These are phyloP conservation scores for Pseudogymnoascus sp. DNA, from an alignment of 2,329 filamentous ascomycete species.

Conservation along the genomic window DNA sequence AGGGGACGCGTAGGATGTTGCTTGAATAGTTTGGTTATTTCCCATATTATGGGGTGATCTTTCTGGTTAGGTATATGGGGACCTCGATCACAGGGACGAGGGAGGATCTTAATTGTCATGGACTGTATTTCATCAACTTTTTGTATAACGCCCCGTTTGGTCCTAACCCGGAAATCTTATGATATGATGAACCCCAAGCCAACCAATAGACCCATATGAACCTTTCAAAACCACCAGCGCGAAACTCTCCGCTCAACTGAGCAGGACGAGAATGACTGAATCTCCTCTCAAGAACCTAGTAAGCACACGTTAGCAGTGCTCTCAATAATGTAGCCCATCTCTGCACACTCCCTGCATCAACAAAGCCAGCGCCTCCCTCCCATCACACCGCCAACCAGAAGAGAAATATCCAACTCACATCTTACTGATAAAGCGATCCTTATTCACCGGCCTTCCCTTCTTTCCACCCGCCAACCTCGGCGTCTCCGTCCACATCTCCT, in stretches of 20 bases:
- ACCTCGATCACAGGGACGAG: not conserved
- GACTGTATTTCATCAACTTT: constrained; percentile 20
- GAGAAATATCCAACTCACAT: constrained; percentile 53
- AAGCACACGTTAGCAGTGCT: not conserved
- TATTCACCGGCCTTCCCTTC: constrained; percentile 86
- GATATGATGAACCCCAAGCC: constrained; percentile 10
- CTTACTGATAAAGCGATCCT: constrained; percentile 97
- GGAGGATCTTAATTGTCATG: constrained; percentile 4
- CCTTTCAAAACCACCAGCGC: constrained; percentile 4
- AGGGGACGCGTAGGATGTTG: not conserved
- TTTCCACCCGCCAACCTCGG: constrained; percentile 74
- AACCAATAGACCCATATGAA: constrained; percentile 9
- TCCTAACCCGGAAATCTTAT: constrained; percentile 7
- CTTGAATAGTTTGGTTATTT: constrained; percentile 1
- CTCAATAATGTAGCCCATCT: not conserved
- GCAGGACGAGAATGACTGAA: constrained; percentile 29
- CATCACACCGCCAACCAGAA: constrained; percentile 12
- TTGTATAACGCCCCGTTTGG: constrained; percentile 9
- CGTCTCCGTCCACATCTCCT: constrained; percentile 99
- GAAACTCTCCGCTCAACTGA: constrained; percentile 24
- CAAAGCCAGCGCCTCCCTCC: not conserved
- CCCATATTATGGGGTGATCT: constrained; percentile 3
- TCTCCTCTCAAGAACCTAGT: constrained; percentile 30
- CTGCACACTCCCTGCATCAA: constrained; percentile 3
- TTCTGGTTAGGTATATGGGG: not conserved